Conservation (phyloP, 805 yeast genomes). For the Jamesozyma rosinii region DNA sequence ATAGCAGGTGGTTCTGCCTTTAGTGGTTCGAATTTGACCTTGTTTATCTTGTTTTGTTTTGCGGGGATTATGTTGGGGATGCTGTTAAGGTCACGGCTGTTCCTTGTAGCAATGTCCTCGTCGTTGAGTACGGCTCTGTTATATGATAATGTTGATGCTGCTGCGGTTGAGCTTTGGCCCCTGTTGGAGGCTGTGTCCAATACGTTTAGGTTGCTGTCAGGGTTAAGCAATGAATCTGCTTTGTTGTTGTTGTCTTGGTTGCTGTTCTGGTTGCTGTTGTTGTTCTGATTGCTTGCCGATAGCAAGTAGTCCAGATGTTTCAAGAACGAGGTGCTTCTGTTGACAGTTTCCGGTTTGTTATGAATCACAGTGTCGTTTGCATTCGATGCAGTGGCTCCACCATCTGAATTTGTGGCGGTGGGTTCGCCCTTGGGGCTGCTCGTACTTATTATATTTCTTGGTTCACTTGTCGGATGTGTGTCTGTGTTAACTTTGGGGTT, state of each 20-base stretch:
- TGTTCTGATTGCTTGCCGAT: conserved; percentile 10
- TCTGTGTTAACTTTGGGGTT: conserved; percentile 13
- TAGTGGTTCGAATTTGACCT: conserved; percentile 27
- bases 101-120: too few species aligned
- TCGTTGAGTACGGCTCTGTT: neutral
- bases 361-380: conserved; percentile 13
- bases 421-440: neutral
- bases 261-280: neutral
- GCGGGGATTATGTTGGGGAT: neutral
- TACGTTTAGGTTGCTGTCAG: neutral
- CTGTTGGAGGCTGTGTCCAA: neutral
- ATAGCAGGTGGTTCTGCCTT: conserved; percentile 35
- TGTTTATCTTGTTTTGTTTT: conserved; percentile 10
- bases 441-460: neutral
- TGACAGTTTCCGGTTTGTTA: conserved; percentile 3
- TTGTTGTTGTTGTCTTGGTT: neutral
- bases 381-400: neutral
- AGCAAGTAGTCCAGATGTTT: conserved; percentile 33
- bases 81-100: neutral
- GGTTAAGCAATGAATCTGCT: neutral
- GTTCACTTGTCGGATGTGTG: neutral
- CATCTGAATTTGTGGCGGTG: conserved; percentile 3
- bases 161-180: neutral
- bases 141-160: neutral
- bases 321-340: conserved; percentile 27